Conservation (phyloP, 257 asterid genomes). For the Scutellaria baicalensis region DNA sequence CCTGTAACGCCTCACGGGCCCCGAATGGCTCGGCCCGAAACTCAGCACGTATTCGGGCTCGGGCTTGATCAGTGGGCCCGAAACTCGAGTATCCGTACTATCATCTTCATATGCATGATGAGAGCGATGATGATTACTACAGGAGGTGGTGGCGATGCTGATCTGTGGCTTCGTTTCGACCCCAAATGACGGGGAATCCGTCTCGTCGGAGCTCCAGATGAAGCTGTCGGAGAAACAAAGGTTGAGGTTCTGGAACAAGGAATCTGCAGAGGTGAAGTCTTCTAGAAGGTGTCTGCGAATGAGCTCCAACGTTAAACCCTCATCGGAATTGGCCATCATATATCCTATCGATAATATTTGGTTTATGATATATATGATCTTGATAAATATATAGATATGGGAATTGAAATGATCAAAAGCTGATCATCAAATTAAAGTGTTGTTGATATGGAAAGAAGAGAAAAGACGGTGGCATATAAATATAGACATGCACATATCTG, state of each 20-base stretch:
- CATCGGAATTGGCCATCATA: constrained; percentile 24
- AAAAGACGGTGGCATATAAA: too few species aligned
- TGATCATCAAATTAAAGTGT: too few species aligned
- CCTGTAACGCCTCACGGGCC: constrained; percentile 34
- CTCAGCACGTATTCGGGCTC: constrained; percentile 3
- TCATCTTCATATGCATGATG: too few species aligned
- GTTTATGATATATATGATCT: too few species aligned
- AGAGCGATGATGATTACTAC: too few species aligned
- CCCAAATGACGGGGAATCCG: constrained; percentile 31
- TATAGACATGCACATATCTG: background rate
- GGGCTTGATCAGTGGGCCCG: background rate
- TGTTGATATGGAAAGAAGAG: too few species aligned
- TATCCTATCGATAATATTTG: too few species aligned
- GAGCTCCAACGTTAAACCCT: constrained; percentile 39
- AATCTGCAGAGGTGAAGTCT: constrained; percentile 35
- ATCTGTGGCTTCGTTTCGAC: constrained; percentile 18
- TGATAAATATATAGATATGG: background rate
- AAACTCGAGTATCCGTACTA: too few species aligned
- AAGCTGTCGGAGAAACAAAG: constrained; percentile 19
- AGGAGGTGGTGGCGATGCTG: background rate
- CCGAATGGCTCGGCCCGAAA: background rate
- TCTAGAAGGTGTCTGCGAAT: constrained; percentile 50
- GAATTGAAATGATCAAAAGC: background rate
- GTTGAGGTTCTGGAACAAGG: constrained; percentile 34
- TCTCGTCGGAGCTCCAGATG: constrained; percentile 2